Base-by-base conservation (phyloP, 495 filamentous ascomycete genomes). In the Xylaria telfairii region DNA sequence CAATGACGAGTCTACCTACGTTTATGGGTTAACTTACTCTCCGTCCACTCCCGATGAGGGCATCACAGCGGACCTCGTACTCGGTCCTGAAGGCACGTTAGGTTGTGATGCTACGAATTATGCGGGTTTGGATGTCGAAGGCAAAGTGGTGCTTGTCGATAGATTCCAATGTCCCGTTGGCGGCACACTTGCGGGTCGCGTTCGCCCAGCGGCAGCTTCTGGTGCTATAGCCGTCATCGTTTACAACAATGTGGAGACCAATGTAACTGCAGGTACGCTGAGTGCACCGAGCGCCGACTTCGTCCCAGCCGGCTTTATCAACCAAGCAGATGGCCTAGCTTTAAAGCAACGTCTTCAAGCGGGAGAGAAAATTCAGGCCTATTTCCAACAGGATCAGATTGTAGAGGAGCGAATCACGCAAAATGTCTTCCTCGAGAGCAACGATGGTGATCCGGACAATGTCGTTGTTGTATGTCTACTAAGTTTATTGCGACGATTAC, bases 121-220 rank as follows among this genome's bases (percentile, higher is more conserved):
- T 57, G 72, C 54, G 15, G 69, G 68, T 7, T 65, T 81, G 10
- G 79, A 84, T 37, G 84, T 84, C 2, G 77, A 68, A 15, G 82
- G 75, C 53, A 85, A 84, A 71, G 83, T 86, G 49, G 84, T 83
- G 0, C 74, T 86, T 10, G 73, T 84, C 2, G 73, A 83, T 68
- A 76, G 84, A 26, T 77, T 76, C 34, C 46, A 71, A 24, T 85
- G 83, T 62, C 79, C 81, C 1, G 77, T 77, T 9, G 80, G 78
- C 1, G 79, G 77, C 6, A 85, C 83, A 1, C 77, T 84, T n/a
- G 80, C 80, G 3, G 81, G 81, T 12, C 72, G 81, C 1, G 28
- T 85, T 19, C 72, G 77, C 0, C 78, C 81, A 2, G 83, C 82
- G 1, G 77, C 71, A 5, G 74, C 77, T 7, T 79, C 80, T 2